Percentiles rank a stretch among this genome's conserved stretches.
phyloP scores from a whole-genome alignment of 768 basidiomycete species.

The Kwoniella europaea region DNA sequence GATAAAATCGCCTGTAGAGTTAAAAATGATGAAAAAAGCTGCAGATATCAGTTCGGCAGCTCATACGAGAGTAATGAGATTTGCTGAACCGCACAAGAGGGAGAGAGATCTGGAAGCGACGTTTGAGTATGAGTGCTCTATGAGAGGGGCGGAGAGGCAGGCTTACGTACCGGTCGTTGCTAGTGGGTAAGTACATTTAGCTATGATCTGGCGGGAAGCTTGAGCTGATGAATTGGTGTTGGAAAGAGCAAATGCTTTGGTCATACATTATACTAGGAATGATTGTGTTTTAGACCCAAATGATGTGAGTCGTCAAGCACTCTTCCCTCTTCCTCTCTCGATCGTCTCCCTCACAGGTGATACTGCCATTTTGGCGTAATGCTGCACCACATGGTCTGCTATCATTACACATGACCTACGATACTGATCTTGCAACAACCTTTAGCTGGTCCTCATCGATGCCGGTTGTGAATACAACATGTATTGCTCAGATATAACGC shows the following conservation, averaged over 20 bases:
- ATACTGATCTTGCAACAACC: neutral
- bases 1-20: constrained; percentile 80
- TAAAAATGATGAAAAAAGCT: constrained; percentile 76
- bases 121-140: constrained; percentile 84
- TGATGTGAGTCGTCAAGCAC: constrained; percentile 63
- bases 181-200: constrained; percentile 68
- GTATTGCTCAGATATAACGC: constrained; percentile 89
- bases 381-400: no score
- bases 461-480: constrained; percentile 91
- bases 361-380: no score
- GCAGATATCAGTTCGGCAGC: constrained; percentile 86
- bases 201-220: neutral
- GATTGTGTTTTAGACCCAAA: constrained; percentile 72
- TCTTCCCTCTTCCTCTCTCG: neutral
- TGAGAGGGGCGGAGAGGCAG: constrained; percentile 77
- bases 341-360: neutral
- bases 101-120: constrained; percentile 75
- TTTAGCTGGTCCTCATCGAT: constrained; percentile 72
- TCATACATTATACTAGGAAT: constrained; percentile 94
- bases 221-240: neutral
- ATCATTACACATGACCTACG: no score
- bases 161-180: constrained; percentile 99
- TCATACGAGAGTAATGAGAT: constrained; percentile 86
- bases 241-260: constrained; percentile 77
- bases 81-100: constrained; percentile 62